Base-by-base conservation (phyloP, 805 yeast species). In the Millerozyma miso region DNA sequence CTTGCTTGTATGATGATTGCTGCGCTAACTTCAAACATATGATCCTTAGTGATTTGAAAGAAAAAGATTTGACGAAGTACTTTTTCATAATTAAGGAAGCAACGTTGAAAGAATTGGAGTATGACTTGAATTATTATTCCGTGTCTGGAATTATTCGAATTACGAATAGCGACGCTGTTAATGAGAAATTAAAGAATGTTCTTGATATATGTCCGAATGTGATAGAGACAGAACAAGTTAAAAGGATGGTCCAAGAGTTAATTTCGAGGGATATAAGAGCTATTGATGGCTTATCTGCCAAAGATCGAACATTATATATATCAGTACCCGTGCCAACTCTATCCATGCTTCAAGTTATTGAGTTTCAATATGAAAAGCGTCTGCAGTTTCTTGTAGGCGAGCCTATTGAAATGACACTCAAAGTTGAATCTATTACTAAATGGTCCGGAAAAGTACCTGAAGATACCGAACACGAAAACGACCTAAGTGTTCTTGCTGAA, bases 261-360 rank as follows among this genome's bases (percentile, higher is more conserved):
- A 18, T 35, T 13, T 19, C 20, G n/a, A 19, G n/a, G 2, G 20
- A 19, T 35, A 26, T 18, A 17, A 16, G 13, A 2, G 14, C 14
- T n/a, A 16, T 8, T 4, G 35, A 13, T 4, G 37, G 15, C 3
- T 8, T 14, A 2, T 15, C 26, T 8, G 29, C n/a, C 12, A 32
- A 36, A 14, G 46, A 42, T 17, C 38, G 48, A 42, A 58, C 58
- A 32, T 58, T 81, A 32, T 47, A 51, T 23, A 80, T 86, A 39
- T 67, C 74, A 2, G 91, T 85, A 4, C 74, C 83, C 0, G 65
- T 84, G 16, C 91, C 93, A 0, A 59, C 68, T 3, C 72, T 81
- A 6, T 76, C 80, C 47, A 71, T 79, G 15, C 71, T 85, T 16
- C 89, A 84, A 50, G 70, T 76, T 6, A 74, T 81, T 5, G 80